phyloP scores from a whole-genome alignment of 108 stramenopile species.

The Cyclostephanos tholiformis region DNA sequence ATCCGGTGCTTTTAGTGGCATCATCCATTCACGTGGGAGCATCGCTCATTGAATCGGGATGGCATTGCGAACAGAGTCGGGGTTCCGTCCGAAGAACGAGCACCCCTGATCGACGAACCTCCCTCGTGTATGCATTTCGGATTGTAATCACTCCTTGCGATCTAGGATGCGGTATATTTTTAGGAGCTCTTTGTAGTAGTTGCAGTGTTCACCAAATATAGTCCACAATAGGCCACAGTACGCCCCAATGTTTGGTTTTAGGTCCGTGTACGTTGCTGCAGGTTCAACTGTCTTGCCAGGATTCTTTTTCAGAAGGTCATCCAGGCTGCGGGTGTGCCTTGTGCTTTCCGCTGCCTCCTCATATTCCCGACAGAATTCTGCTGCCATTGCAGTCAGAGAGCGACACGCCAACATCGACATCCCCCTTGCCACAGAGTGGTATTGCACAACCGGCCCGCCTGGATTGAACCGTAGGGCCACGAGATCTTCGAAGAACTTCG shows the following conservation, averaged over 20 bases:
- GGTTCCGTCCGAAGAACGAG: not conserved
- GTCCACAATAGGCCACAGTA: conserved; percentile 2
- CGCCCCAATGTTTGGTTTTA: not conserved
- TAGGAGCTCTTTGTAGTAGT: not conserved
- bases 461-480: no score
- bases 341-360: no score
- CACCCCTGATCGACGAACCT: not conserved
- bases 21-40: not conserved
- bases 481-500: no score
- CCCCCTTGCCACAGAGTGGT: no score
- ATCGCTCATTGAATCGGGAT: not conserved
- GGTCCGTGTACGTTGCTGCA: no score
- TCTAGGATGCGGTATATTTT: not conserved
- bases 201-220: not conserved
- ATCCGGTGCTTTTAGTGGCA: no score
- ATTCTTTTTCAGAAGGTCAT: no score
- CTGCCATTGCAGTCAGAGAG: no score
- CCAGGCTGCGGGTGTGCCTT: no score
- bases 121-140: not conserved
- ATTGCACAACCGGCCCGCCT: no score
- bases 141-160: not conserved
- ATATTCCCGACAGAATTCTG: not conserved
- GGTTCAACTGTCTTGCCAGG: no score
- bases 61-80: not conserved
- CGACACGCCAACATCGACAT: no score